Evolutionary conservation across 2,329 filamentous ascomycete species (phyloP).

Genomic region (Aspergillus quadrilineatus): DNA sequence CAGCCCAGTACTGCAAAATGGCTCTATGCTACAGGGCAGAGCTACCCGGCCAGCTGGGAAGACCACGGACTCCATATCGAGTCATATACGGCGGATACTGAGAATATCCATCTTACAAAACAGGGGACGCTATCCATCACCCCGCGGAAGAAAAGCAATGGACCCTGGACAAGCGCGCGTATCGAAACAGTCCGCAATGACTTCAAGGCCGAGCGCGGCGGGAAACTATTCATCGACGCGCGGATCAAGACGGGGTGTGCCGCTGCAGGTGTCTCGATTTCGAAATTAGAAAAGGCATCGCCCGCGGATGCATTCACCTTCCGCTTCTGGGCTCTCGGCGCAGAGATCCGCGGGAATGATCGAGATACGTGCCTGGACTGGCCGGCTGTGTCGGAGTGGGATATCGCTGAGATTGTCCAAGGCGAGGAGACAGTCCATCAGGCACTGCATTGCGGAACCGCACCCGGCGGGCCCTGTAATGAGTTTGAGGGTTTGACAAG

Average conservation of each 20-base stretch:
- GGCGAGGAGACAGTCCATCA: not conserved
- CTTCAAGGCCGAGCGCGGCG: conserved; percentile 10
- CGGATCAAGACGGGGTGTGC: not conserved
- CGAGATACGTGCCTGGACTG: conserved; percentile 3
- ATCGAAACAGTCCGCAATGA: conserved; percentile 9
- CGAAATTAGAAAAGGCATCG: not conserved
- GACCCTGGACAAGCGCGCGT: conserved; percentile 2
- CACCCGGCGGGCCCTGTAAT: conserved; percentile 6
- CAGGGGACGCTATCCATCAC: not conserved
- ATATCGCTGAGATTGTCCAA: conserved; percentile 8
- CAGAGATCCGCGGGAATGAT: not conserved
- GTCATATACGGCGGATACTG: conserved; percentile 1
- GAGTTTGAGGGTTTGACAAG: conserved; percentile 4
- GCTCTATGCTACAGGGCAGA: conserved; percentile 4
- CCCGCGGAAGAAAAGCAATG: not conserved
- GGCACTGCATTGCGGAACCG: conserved; percentile 3
- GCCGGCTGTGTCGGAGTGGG: conserved; percentile 8
- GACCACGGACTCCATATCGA: conserved; percentile 9
- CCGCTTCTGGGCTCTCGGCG: conserved; percentile 7
- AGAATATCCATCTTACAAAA: conserved; percentile 4
- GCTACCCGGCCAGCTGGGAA: conserved; percentile 1
- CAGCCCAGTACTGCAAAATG: conserved; percentile 6
- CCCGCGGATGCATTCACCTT: not conserved
- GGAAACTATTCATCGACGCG: conserved; percentile 10
- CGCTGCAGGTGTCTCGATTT: too few relatives aligned